These are phyloP conservation scores for Hypoxylon trugodes DNA, from an alignment of 495 filamentous ascomycete genomes.

Conservation along the genomic window DNA sequence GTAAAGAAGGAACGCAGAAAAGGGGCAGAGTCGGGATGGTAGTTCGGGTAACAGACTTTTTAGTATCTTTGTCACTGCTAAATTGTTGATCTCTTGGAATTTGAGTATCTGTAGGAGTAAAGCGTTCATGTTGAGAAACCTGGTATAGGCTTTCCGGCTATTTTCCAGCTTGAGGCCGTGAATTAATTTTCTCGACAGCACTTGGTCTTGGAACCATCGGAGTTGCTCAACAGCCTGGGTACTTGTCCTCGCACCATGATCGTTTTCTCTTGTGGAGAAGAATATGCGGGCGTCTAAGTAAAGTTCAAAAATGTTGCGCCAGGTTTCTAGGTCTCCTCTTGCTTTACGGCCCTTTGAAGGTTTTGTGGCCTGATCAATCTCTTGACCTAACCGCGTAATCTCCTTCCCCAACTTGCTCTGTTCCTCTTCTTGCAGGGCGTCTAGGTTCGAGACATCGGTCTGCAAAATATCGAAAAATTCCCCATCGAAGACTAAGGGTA, in stretches of 20 bases:
- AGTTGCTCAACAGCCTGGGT: conserved; percentile 62
- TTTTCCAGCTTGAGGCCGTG: conserved; percentile 65
- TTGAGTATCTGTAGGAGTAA: conserved; percentile 69
- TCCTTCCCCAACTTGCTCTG: conserved; percentile 60
- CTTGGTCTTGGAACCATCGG: conserved; percentile 65
- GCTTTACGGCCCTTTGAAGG: conserved; percentile 58
- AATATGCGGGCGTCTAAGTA: conserved; percentile 77
- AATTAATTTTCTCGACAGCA: conserved; percentile 59
- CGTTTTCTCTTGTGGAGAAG: conserved; percentile 70
- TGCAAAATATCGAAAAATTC: conserved; percentile 75
- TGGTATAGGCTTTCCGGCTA: conserved; percentile 63
- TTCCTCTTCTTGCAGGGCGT: conserved; percentile 66
- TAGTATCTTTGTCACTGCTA: conserved; percentile 76
- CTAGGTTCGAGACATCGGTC: conserved; percentile 67
- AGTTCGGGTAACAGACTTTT: conserved; percentile 64
- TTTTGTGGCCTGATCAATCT: conserved; percentile 64
- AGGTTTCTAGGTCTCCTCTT: conserved; percentile 72
- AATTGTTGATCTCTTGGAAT: conserved; percentile 77
- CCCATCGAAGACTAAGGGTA: conserved; percentile 71
- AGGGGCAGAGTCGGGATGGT: too few species aligned
- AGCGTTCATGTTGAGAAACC: conserved; percentile 71
- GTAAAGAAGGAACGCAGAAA: not conserved
- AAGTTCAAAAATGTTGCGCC: conserved; percentile 76
- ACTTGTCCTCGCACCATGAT: conserved; percentile 65
- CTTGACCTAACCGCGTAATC: conserved; percentile 62